Conservation (phyloP, 176 grass and related monocot genomes). For the Cocos nucifera region DNA sequence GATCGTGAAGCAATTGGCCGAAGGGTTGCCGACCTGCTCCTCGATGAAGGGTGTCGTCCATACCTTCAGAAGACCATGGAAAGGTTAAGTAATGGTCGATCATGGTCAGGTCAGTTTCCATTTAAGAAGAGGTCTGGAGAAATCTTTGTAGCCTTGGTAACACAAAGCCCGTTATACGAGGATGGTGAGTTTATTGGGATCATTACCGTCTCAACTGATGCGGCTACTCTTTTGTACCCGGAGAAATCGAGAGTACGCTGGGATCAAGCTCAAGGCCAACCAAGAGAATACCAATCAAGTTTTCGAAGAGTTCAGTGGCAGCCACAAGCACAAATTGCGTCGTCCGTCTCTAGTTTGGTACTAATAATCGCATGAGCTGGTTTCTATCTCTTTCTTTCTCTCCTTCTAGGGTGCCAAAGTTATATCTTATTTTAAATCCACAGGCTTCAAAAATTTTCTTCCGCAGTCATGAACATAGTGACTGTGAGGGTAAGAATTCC, state of each 20-base stretch:
- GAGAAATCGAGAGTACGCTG: not conserved
- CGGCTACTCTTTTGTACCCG: not conserved
- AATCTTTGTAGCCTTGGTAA: not conserved
- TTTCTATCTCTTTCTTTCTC: not conserved
- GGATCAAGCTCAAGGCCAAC: no score
- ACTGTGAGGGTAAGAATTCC: no score
- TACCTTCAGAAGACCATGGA: not conserved
- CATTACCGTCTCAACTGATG: constrained; percentile 15
- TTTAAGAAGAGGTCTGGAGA: constrained; percentile 15
- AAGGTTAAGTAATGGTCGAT: not conserved
- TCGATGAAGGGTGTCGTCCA: not conserved
- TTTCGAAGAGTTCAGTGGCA: not conserved
- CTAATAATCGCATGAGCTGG: not conserved
- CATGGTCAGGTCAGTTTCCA: constrained; percentile 7
- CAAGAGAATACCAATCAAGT: not conserved
- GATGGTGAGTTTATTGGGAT: not conserved
- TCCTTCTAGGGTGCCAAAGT: not conserved
- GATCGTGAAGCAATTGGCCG: constrained; percentile 7
- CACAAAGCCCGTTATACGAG: constrained; percentile 6
- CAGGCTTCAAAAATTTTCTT: no score
- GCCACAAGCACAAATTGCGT: not conserved
- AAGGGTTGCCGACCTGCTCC: constrained; percentile 1
- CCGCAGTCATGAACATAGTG: no score
- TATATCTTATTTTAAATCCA: no score
- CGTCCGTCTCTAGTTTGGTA: not conserved